Percentiles rank a stretch among this genome's conserved stretches.
Conservation (phyloP, 768 basidiomycete species). For the Floccularia luteovirens region DNA sequence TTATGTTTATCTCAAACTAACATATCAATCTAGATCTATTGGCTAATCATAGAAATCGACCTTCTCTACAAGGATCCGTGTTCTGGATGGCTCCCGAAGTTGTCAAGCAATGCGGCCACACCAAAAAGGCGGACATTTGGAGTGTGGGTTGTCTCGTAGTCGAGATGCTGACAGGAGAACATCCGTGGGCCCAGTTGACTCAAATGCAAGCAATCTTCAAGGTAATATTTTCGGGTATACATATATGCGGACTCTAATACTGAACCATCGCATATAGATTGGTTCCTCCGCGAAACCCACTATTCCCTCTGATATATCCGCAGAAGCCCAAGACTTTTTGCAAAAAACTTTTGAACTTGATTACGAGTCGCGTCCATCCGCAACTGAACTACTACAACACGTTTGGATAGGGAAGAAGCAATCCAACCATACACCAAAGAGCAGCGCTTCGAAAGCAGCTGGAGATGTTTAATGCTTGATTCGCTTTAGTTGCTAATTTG, state of each 20-base stretch:
- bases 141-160: constrained; percentile 92
- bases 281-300: constrained; percentile 84
- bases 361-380: constrained; percentile 73
- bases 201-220: constrained; percentile 99
- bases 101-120: constrained; percentile 91
- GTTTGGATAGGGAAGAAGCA: constrained; percentile 44
- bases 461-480: not conserved
- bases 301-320: constrained; percentile 86
- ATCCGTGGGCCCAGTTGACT: constrained; percentile 91
- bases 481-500: not conserved
- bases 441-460: not conserved
- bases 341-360: constrained; percentile 82
- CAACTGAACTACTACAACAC: constrained; percentile 67
- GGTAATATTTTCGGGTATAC: constrained; percentile 31
- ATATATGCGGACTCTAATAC: not conserved
- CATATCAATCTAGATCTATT: constrained; percentile 24
- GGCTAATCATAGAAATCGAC: constrained; percentile 68
- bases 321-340: constrained; percentile 85
- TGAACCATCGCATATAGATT: constrained; percentile 45
- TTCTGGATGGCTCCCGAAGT: constrained; percentile 99
- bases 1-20: not conserved
- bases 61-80: constrained; percentile 94
- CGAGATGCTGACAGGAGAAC: constrained; percentile 95
- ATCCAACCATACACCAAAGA: constrained; percentile 2
- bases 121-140: constrained; percentile 93